phyloP scores from a whole-genome alignment of 257 asterid genomes.

The Nicotiana obtusifolia region DNA sequence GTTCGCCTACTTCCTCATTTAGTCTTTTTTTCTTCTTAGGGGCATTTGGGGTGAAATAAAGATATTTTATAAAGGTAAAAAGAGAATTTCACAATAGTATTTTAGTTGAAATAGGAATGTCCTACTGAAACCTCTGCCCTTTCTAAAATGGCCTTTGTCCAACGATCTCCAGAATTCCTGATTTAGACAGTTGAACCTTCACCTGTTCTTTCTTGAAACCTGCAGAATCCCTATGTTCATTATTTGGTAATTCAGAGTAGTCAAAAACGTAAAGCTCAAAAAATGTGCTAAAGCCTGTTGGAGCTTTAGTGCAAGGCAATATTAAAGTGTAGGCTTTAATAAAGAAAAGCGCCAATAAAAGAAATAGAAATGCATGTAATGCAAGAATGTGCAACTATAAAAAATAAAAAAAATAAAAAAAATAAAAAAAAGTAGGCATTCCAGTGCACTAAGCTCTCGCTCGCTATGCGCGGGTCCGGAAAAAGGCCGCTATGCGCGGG shows the following conservation, averaged over 20 bases:
- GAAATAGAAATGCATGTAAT: neutral
- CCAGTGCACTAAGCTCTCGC: too few relatives aligned
- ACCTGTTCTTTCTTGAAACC: constrained; percentile 63
- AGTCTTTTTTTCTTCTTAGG: too few relatives aligned
- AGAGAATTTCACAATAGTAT: too few relatives aligned
- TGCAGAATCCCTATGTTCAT: neutral
- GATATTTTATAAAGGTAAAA: too few relatives aligned
- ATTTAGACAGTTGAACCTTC: constrained; percentile 44
- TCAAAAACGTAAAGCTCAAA: neutral
- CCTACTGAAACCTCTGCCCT: constrained; percentile 37
- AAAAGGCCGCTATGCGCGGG: too few relatives aligned
- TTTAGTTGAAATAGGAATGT: constrained; percentile 25
- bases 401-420: too few relatives aligned
- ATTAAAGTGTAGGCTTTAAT: neutral
- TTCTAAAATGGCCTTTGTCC: constrained; percentile 41
- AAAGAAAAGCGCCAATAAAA: neutral
- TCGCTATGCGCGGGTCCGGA: too few relatives aligned
- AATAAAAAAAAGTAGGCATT: too few relatives aligned
- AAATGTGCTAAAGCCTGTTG: neutral
- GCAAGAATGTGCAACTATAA: neutral
- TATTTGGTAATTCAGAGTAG: neutral
- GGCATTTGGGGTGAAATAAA: too few relatives aligned
- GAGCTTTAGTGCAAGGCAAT: neutral
- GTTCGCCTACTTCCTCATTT: too few relatives aligned
- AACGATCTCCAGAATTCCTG: constrained; percentile 41